Evolutionary conservation across 495 filamentous ascomycete genomes (phyloP).

Genomic region (Podospora comata): DNA sequence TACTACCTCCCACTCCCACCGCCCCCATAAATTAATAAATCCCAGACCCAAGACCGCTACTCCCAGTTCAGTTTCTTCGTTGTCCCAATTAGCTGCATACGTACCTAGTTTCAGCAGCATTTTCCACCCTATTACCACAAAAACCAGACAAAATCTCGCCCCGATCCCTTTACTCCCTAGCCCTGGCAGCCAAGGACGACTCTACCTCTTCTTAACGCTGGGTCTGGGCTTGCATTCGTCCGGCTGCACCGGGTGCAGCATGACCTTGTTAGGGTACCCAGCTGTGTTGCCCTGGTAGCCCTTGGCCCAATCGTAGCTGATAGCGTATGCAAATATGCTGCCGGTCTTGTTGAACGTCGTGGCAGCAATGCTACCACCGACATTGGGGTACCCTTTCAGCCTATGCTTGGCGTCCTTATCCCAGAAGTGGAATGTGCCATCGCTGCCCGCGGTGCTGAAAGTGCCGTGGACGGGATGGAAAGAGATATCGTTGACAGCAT

Average conservation of each 20-base stretch:
- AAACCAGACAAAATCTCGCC: neutral
- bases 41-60: neutral
- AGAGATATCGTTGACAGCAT: slow-evolving; percentile 85
- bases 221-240: slow-evolving; percentile 61
- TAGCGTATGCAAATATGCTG: slow-evolving; percentile 84
- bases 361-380: slow-evolving; percentile 76
- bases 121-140: neutral
- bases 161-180: neutral
- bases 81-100: neutral
- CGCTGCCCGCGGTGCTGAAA: slow-evolving; percentile 86
- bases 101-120: neutral
- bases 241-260: slow-evolving; percentile 77
- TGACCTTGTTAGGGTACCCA: slow-evolving; percentile 75
- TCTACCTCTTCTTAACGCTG: slow-evolving; percentile 42
- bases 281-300: slow-evolving; percentile 75
- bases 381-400: slow-evolving; percentile 85
- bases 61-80: neutral
- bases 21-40: neutral
- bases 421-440: slow-evolving; percentile 94
- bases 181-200: neutral
- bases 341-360: slow-evolving; percentile 81
- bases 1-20: neutral
- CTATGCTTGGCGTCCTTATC: slow-evolving; percentile 92
- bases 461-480: slow-evolving; percentile 88
- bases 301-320: slow-evolving; percentile 96